Base-by-base conservation (phyloP, 2,329 filamentous ascomycete genomes). In the Colletotrichum lupini region DNA sequence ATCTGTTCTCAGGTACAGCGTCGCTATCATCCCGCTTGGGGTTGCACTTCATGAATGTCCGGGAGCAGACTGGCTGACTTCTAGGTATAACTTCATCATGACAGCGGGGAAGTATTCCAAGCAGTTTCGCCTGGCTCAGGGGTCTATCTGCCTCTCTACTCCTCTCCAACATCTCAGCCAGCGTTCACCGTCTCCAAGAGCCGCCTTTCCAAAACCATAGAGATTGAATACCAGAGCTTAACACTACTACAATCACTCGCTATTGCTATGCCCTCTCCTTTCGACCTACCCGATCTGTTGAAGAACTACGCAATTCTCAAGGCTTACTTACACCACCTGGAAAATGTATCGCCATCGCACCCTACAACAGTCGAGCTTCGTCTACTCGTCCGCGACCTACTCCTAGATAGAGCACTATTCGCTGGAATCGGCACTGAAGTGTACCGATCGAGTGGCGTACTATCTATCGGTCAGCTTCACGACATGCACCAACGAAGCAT, bases 191-290 rank as follows among this genome's bases (percentile, higher is more conserved):
- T 81, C 24, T 76, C 78, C 53, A 81, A 81, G 65, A 73, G 78
- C 52, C 75, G 79, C 22, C 46, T 68, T 1, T 66, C 57, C 12
- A 77, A 75, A 22, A 75, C 61, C 0, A 77, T 79, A 8, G 74
- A 76, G 4, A 62, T 81, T 12, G 75, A 77, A 11, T 74, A 80
- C 4, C 72, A 67, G n/a, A 85, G 84, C 67, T 79, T 82, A 46
- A 81, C 81, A 22, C 80, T 86, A 64, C 81, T 83, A 57, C 81
- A 81, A 55, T 83, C 82, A 30, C 79, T 85, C 19, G 84, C 82
- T n/a, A 81, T 82, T 46, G 84, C 82, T 72, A 81, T 85, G 30
- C 63, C 68, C 5, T 64, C 75, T 7, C 70, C 74, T 1, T 74
- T 79, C 9, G 73, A 76, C 26, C 77, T 81, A 14, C 53, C 71